Conservation (phyloP, 2,329 filamentous ascomycete genomes). For the Aspergillus eucalypticola region DNA sequence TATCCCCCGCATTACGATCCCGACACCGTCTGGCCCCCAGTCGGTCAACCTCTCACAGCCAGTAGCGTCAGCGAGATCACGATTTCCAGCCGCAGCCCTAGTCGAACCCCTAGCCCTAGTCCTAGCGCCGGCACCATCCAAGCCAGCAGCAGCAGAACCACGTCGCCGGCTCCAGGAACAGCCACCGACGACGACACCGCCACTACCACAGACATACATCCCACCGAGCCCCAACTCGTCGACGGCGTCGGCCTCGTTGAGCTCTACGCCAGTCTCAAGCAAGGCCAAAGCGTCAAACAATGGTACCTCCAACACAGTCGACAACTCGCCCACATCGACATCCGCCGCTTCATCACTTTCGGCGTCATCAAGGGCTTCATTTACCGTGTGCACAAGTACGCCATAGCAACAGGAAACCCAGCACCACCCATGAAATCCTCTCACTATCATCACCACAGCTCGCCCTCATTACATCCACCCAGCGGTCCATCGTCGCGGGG, state of each 20-base stretch:
- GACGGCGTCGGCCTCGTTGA: conserved; percentile 63
- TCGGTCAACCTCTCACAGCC: conserved; percentile 30
- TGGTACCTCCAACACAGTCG: conserved; percentile 79
- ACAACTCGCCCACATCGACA: conserved; percentile 74
- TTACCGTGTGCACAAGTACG: conserved; percentile 90
- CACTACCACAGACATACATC: conserved; percentile 5
- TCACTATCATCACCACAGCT: conserved; percentile 14
- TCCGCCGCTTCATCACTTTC: conserved; percentile 90
- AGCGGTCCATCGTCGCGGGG: conserved; percentile 32
- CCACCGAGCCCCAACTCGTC: conserved; percentile 28
- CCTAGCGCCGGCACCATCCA: conserved; percentile 12
- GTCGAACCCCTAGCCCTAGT: conserved; percentile 14
- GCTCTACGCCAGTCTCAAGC: conserved; percentile 81
- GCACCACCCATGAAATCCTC: conserved; percentile 28
- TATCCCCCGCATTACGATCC: conserved; percentile 24
- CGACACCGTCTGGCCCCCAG: conserved; percentile 48
- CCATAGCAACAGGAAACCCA: conserved; percentile 54
- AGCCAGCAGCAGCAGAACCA: conserved; percentile 14
- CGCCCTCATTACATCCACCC: conserved; percentile 9
- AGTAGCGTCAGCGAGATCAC: conserved; percentile 15
- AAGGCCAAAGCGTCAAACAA: conserved; percentile 80
- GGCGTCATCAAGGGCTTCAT: conserved; percentile 93
- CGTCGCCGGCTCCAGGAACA: conserved; percentile 9
- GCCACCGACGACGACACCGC: conserved; percentile 1
- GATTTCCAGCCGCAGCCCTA: conserved; percentile 16